Percentiles rank a stretch among this genome's conserved stretches.
These are phyloP conservation scores for Nakaseomyces nivariensis DNA, from an alignment of 1,139 yeast species.

Conservation along the genomic window DNA sequence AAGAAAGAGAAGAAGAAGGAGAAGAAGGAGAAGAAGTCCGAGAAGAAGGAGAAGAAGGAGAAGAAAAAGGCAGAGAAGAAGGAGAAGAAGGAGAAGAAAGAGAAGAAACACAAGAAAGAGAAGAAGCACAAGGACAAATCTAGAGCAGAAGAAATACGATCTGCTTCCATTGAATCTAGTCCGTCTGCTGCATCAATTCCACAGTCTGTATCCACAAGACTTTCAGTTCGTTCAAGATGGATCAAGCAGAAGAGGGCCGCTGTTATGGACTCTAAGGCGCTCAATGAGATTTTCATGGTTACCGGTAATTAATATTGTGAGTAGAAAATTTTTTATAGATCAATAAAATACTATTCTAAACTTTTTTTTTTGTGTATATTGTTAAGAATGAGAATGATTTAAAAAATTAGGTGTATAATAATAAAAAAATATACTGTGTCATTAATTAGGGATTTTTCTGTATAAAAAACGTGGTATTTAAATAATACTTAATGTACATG, in stretches of 20 bases:
- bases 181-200: slow-evolving; percentile 22
- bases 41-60: slow-evolving; percentile 2
- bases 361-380: neutral
- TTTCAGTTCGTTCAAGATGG: slow-evolving; percentile 77
- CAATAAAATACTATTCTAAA: neutral
- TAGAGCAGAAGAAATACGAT: slow-evolving; percentile 22
- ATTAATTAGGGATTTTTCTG: neutral
- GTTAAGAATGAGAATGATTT: no score
- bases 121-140: slow-evolving; percentile 29
- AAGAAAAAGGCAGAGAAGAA: slow-evolving; percentile 18
- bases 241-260: slow-evolving; percentile 86
- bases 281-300: slow-evolving; percentile 88
- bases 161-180: slow-evolving; percentile 10
- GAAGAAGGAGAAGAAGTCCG: slow-evolving; percentile 2
- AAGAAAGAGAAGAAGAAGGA: slow-evolving; percentile 3
- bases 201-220: slow-evolving; percentile 46
- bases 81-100: slow-evolving; percentile 26
- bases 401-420: neutral
- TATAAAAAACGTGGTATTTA: neutral
- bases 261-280: slow-evolving; percentile 76
- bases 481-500: slow-evolving; percentile 1
- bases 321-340: neutral
- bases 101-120: slow-evolving; percentile 24
- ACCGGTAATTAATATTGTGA: slow-evolving; percentile 31
- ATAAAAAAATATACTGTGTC: neutral